A percentile compares a stretch with the other conserved stretches of the same genome.
These are phyloP conservation scores for Vitis riparia DNA, from an alignment of 164 flowering plant species.

Conservation along the genomic window DNA sequence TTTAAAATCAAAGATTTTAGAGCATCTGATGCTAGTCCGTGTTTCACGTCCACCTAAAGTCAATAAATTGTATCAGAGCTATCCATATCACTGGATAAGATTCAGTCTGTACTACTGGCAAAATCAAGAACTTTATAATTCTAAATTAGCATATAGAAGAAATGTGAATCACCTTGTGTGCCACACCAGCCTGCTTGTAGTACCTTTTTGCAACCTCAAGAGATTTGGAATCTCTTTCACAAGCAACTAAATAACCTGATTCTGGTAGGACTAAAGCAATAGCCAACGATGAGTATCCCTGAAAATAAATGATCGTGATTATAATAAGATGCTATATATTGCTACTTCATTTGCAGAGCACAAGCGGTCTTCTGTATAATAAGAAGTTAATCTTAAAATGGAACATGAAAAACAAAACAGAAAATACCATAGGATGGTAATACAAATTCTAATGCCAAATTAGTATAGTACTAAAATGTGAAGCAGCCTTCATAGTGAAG, in stretches of 20 bases:
- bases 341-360: too few species aligned
- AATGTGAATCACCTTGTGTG: constrained; percentile 59
- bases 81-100: neutral
- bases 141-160: neutral
- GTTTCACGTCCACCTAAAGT: constrained; percentile 63
- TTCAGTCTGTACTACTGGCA: neutral
- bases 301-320: constrained; percentile 5
- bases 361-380: too few species aligned
- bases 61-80: constrained; percentile 9
- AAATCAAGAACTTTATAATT: neutral
- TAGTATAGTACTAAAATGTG: too few species aligned
- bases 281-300: constrained; percentile 95
- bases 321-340: neutral
- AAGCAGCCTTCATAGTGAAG: too few species aligned
- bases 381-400: too few species aligned
- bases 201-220: constrained; percentile 81
- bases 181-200: constrained; percentile 76
- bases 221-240: constrained; percentile 72
- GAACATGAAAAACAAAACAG: too few species aligned
- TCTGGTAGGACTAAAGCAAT: constrained; percentile 85
- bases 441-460: too few species aligned
- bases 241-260: constrained; percentile 59
- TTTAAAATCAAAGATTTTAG: constrained; percentile 55
- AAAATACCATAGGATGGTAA: too few species aligned
- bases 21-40: constrained; percentile 73